Evolutionary conservation across 768 basidiomycete genomes (phyloP), one percentile per base, ranked within the genome.

Genomic region (Dacryopinax primogenitus): DNA sequence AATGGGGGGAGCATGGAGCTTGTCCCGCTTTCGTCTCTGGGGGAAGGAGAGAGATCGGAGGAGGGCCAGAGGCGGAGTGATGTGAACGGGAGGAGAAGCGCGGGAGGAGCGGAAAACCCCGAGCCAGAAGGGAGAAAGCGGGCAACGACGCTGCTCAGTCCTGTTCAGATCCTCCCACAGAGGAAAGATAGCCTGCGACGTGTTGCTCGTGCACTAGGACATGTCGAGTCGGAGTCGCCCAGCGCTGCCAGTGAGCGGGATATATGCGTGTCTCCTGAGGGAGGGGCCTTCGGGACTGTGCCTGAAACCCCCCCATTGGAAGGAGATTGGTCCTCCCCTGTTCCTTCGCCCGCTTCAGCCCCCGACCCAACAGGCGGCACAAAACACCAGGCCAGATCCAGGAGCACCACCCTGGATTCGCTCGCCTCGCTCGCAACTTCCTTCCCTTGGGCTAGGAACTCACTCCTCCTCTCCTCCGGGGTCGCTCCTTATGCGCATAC

Each of bases 381-480:
- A 12, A 47, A 11, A 7, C 30, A 13, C 18, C 51, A 23, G 4
- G 26, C 51, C 3, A 11, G 51, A 6, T 58, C 51, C 3, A 13
- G 51, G 51, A 58, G 51, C 51, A 58, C 51, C 26, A 58, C 51
- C 11, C 51, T 58, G 4, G 51, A 58, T 30, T 58, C 51, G 51
- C 51, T 58, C 51, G 26, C 51, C 51, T 58, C 51, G 9, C 26
- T 58, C 13, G 51, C 51, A 11, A 47, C 45, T 3, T 58, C 51
- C 30, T 58, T 58, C 30, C 51, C 51, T 30, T 58, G 51, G 51
- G 51, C 51, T 3, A 23, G 51, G 4, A 58, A 58, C 26, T 58
- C 51, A 30, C 51, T 58, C 51, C 4, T 58, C 26, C 51, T 58
- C 51, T 13, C 51, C 51, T 13, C 23, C 45, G n/a, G n/a, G 7